phyloP scores from a whole-genome alignment of 2,329 filamentous ascomycete genomes.

The Paraphaeosphaeria sporulosa region DNA sequence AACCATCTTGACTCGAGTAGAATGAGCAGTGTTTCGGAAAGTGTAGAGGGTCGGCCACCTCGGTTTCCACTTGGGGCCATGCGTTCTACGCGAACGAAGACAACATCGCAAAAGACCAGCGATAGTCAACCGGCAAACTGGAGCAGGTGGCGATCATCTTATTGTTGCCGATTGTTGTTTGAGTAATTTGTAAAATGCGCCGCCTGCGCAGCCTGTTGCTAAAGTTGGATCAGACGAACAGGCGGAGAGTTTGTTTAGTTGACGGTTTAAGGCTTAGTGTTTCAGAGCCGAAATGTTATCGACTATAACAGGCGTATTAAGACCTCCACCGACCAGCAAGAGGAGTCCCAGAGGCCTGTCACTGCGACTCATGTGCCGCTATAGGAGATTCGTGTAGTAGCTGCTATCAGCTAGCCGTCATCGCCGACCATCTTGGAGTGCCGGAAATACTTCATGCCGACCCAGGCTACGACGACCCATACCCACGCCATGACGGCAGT shows the following conservation, averaged over 20 bases:
- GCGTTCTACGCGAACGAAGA: slow-evolving; percentile 19
- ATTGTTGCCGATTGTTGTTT: slow-evolving; percentile 6
- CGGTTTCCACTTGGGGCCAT: slow-evolving; percentile 23
- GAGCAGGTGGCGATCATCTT: slow-evolving; percentile 5
- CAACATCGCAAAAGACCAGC: slow-evolving; percentile 18
- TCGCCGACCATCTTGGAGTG: slow-evolving; percentile 88
- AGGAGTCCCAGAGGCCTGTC: slow-evolving; percentile 31
- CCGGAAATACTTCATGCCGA: slow-evolving; percentile 99
- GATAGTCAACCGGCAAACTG: slow-evolving; percentile 17
- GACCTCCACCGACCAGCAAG: slow-evolving; percentile 21
- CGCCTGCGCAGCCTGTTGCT: slow-evolving; percentile 11
- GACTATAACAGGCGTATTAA: slow-evolving; percentile 33
- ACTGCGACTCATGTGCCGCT: slow-evolving; percentile 20
- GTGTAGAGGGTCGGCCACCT: slow-evolving; percentile 19
- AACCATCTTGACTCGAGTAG: slow-evolving; percentile 26
- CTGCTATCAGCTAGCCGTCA: slow-evolving; percentile 47
- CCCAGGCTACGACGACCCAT: slow-evolving; percentile 97
- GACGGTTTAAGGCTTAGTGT: slow-evolving; percentile 39
- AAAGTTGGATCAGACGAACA: slow-evolving; percentile 4
- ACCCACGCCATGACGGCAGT: slow-evolving; percentile 99
- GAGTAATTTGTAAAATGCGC: slow-evolving; percentile 8
- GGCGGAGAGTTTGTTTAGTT: slow-evolving; percentile 24
- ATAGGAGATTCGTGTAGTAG: slow-evolving; percentile 10
- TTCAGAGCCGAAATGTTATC: slow-evolving; percentile 42
- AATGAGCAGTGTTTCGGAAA: slow-evolving; percentile 15